A percentile compares a stretch with the other conserved stretches of the same genome.
These are phyloP conservation scores for Pleurotus salmoneostramineus DNA, from an alignment of 768 basidiomycete genomes.

Conservation along the genomic window DNA sequence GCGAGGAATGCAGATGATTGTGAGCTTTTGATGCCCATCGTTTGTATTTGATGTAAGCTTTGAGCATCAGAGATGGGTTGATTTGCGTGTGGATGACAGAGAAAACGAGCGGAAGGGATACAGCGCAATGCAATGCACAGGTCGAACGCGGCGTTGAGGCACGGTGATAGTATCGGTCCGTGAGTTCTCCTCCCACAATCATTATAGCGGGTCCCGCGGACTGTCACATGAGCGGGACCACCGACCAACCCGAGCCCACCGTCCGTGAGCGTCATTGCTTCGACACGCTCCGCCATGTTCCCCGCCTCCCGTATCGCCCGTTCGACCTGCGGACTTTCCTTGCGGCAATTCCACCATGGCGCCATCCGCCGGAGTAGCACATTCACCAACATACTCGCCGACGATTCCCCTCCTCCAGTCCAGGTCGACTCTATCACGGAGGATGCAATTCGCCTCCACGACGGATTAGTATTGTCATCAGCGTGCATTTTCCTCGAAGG, in stretches of 20 bases:
- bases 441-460: slow-evolving; percentile 65
- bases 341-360: slow-evolving; percentile 14
- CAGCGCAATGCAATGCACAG: too few species aligned
- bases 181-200: not conserved
- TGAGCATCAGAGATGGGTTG: not conserved
- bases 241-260: too few species aligned
- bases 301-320: not conserved
- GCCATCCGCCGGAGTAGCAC: slow-evolving; percentile 22
- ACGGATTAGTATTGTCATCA: slow-evolving; percentile 73
- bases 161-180: not conserved
- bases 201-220: not conserved
- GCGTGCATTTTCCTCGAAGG: slow-evolving; percentile 85
- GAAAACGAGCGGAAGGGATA: not conserved
- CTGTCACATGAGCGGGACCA: not conserved
- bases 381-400: slow-evolving; percentile 73
- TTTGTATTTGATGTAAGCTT: slow-evolving; percentile 1
- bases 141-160: too few species aligned
- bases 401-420: slow-evolving; percentile 63
- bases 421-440: slow-evolving; percentile 65
- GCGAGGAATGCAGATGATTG: slow-evolving; percentile 12
- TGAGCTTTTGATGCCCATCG: not conserved
- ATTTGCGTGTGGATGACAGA: not conserved
- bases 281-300: not conserved
- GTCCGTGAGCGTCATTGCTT: too few species aligned
- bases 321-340: not conserved